Base-by-base conservation (phyloP, 1,284 basidiomycete species). In the Cutaneotrichosporon curvatum region DNA sequence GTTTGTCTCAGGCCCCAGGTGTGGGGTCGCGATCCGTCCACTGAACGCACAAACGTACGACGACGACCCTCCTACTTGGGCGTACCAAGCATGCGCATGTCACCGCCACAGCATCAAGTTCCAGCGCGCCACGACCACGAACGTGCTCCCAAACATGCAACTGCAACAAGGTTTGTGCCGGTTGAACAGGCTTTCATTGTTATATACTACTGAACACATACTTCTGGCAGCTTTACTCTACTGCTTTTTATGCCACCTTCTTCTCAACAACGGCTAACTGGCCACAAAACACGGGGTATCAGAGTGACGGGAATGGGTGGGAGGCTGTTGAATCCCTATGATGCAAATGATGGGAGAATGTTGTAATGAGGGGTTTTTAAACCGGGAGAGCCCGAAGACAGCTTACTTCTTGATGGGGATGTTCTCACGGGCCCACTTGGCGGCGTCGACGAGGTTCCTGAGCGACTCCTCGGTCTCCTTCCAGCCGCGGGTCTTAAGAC, bases 391-490 rank as follows among this genome's bases (percentile, higher is more conserved):
- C 25, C 25, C 25, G 25, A 7, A 28, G 25, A 28, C 8, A 28
- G 25, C 25, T 28, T n/a, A n/a, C 25, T 80, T 72, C 84, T 28
- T 7, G 25, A 28, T 28, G 25, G 12, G 83, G n/a, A n/a, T n/a
- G 65, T 78, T 81, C 74, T 81, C 70, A 68, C 88, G 85, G 61
- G 88, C 88, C 87, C 87, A 91, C 69, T 84, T 82, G 62, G 88
- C 88, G 70, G 82, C 88, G 58, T 81, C 80, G 68, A 96, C 94
- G 65, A 94, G 55, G 78, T 95, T 96, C 63, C 74, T 70, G 68
- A 94, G 81, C 37, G 87, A 85, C 60, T 76, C 75, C 77, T 95
- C 87, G 50, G 89, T 94, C 79, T 97, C 92, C 73, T 85, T 83
- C 92, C 91, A 95, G 58, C 83, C 87, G 78, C 91, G 89, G 64